Evolutionary conservation across 23 red algal species (phyloP), one percentile per base, ranked within the genome.

Genomic region (Chondrus crispus): DNA sequence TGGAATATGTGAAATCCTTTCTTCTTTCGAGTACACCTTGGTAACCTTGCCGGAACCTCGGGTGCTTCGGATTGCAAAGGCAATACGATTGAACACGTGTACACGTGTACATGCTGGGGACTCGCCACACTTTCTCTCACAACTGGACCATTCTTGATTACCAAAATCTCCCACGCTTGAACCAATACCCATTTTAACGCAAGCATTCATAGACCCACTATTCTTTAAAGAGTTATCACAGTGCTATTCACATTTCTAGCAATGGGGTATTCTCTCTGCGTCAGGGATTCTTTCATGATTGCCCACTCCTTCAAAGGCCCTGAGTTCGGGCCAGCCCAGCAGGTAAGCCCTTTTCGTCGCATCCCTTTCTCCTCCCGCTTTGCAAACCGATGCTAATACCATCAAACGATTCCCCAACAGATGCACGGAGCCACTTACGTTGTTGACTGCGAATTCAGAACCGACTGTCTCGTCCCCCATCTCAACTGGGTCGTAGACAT

Each of bases 401-500:
- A 30, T 50, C 11, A 5, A 37, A 11, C 71, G 71, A 30, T 32
- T 14, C 19, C 2, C 2, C 26, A 11, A 84, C 53, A 97, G 87
- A 64, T 93, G 45, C 95, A 97, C 46, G 95, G 95, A 6, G 95
- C 95, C 30, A 97, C 89, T 2, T 97, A 94, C 73, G 68, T 91
- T 28, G 95, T 97, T 20, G 90, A 97, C 46, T 97, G 95, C 62
- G 90, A 97, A 60, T 97, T 97, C 69, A 77, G 60, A 20, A 71
- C 88, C 7, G 73, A 80, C 36, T 70, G 88, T 8, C 35, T 97
- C 14, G 88, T 90, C 38, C 46, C 60, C 6, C 3, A 57, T 36
- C 37, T 74, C 33, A 97, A 97, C 82, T 93, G 95, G 95, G 95
- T 97, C 20, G 63, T 97, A 24, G 95, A 97, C 70, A 93, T 93